Percentiles rank a stretch among this genome's conserved stretches.
Evolutionary conservation across 441 rosid genomes (phyloP).

Genomic region (Hypseocharis bilobata): DNA sequence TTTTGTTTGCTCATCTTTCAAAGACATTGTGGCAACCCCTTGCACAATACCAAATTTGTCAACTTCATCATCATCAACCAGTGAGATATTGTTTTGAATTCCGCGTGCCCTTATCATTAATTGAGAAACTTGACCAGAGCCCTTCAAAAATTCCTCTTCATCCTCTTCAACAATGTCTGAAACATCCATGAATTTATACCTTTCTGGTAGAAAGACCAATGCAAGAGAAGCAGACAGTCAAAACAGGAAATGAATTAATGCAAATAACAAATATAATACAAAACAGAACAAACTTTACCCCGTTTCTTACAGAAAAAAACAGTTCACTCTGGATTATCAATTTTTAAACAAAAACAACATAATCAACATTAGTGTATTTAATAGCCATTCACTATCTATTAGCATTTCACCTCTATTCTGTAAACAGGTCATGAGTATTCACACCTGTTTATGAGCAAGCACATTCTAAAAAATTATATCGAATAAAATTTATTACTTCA

Average conservation of each 20-base stretch:
- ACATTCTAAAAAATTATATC: too few relatives aligned
- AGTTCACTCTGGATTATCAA: too few relatives aligned
- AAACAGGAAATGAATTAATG: slow-evolving; percentile 14
- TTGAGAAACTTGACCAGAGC: slow-evolving; percentile 36
- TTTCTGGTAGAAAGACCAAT: slow-evolving; percentile 44
- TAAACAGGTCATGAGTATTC: not conserved
- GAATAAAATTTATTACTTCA: too few relatives aligned
- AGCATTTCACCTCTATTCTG: too few relatives aligned
- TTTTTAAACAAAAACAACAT: too few relatives aligned
- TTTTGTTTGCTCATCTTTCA: slow-evolving; percentile 32
- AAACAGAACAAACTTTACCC: too few relatives aligned
- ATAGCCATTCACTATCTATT: too few relatives aligned
- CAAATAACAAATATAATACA: slow-evolving; percentile 11
- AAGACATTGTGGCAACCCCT: slow-evolving; percentile 30
- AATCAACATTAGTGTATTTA: too few relatives aligned
- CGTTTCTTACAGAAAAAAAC: too few relatives aligned
- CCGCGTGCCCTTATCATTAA: slow-evolving; percentile 27
- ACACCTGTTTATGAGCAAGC: too few relatives aligned
- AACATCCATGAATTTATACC: slow-evolving; percentile 41
- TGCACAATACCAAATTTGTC: slow-evolving; percentile 31
- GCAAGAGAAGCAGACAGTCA: slow-evolving; percentile 13
- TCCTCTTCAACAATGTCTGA: slow-evolving; percentile 79
- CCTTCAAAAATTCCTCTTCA: slow-evolving; percentile 68
- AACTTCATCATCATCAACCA: slow-evolving; percentile 29
- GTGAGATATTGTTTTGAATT: slow-evolving; percentile 37